Evolutionary conservation across 345 rosid species (phyloP).

Genomic region (Physaria fendleri): DNA sequence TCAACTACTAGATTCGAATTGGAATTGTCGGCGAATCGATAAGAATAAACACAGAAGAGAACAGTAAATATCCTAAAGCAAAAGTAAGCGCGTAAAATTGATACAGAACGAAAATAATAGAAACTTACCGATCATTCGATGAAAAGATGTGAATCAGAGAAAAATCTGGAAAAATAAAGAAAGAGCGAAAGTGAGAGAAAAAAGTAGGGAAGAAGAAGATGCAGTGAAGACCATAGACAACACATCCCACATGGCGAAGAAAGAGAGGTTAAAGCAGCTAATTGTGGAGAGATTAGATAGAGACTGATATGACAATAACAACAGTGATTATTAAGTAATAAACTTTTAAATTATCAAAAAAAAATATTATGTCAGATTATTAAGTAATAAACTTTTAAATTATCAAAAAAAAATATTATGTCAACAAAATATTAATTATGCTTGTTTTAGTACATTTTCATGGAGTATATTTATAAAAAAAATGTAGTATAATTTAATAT

Average conservation of each 20-base stretch:
- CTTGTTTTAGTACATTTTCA: neutral
- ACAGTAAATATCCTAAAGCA: neutral
- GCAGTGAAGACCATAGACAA: slow-evolving; percentile 29
- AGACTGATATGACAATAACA: no score
- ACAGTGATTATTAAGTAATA: no score
- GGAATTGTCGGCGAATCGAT: slow-evolving; percentile 21
- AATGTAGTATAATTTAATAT: neutral
- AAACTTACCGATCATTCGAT: slow-evolving; percentile 57
- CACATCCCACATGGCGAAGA: slow-evolving; percentile 35
- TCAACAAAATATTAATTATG: neutral
- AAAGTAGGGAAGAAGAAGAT: slow-evolving; percentile 30
- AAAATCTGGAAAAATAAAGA: slow-evolving; percentile 15
- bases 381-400: no score
- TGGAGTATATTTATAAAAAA: neutral
- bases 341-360: no score
- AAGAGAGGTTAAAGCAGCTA: no score
- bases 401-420: neutral
- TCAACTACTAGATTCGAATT: neutral
- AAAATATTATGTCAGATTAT: no score
- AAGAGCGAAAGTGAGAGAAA: slow-evolving; percentile 19
- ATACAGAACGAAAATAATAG: slow-evolving; percentile 8
- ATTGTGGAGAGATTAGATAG: no score
- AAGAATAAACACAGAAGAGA: neutral
- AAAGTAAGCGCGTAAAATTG: no score
- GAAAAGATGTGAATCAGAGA: slow-evolving; percentile 28